These are phyloP conservation scores for Paramecium pentaurelia DNA, from an alignment of 73 alveolate genomes.

Conservation along the genomic window DNA sequence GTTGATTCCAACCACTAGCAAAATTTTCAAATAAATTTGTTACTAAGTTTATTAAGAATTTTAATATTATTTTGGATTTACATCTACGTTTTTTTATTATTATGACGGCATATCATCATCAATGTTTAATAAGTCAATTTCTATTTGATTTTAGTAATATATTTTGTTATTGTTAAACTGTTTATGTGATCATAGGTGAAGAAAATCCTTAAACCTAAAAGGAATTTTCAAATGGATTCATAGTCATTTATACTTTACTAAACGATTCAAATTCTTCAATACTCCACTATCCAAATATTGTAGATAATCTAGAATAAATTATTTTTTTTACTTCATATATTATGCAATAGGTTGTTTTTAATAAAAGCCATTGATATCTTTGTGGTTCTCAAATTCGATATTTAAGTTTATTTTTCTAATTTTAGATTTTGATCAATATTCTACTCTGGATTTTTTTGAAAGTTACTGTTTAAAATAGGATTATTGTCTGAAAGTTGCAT, in stretches of 20 bases:
- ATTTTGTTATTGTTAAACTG: not conserved
- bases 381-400: not conserved
- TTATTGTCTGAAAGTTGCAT: too few species aligned
- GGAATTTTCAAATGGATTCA: not conserved
- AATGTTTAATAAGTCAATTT: constrained; percentile 1
- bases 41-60: not conserved
- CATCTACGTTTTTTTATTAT: not conserved
- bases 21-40: not conserved
- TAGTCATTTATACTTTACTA: not conserved
- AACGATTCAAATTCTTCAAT: constrained; percentile 32
- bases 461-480: not conserved
- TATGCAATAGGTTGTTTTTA: not conserved
- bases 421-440: not conserved
- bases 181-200: not conserved
- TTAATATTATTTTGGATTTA: not conserved
- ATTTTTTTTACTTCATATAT: not conserved
- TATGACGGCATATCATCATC: not conserved
- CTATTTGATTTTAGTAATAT: not conserved
- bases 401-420: not conserved
- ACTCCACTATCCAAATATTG: not conserved
- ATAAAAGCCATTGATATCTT: not conserved
- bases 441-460: not conserved
- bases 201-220: not conserved
- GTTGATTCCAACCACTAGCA: not conserved
- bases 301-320: not conserved